Percentiles rank a stretch among this genome's conserved stretches.
Conservation (phyloP, 805 yeast species). For the Wickerhamomyces mucosus region DNA sequence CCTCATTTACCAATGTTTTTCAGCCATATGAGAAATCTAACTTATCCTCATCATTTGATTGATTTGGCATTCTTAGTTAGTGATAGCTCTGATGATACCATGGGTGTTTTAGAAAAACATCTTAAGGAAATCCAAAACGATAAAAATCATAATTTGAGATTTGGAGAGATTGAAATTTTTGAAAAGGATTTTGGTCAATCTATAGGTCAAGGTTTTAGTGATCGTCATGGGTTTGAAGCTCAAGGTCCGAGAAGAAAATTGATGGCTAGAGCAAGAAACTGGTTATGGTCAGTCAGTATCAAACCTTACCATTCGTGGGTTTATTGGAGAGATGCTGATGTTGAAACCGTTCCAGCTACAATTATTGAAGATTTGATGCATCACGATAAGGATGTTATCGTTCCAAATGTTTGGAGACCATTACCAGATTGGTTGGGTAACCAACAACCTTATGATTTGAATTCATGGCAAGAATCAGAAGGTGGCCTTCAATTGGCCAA, state of each 20-base stretch:
- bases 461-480: constrained; percentile 80
- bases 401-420: constrained; percentile 92
- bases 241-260: constrained; percentile 93
- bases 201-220: constrained; percentile 88
- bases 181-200: constrained; percentile 92
- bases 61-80: constrained; percentile 83
- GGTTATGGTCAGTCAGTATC: constrained; percentile 82
- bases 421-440: constrained; percentile 81
- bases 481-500: constrained; percentile 74
- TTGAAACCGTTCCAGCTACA: constrained; percentile 78
- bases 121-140: constrained; percentile 59
- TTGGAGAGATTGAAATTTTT: constrained; percentile 78
- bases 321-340: constrained; percentile 97
- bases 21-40: constrained; percentile 65
- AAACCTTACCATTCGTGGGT: constrained; percentile 94
- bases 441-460: constrained; percentile 78
- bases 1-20: constrained; percentile 87
- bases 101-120: constrained; percentile 53
- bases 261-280: constrained; percentile 94
- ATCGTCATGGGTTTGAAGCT: constrained; percentile 92
- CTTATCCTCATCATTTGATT: constrained; percentile 81
- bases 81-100: constrained; percentile 84
- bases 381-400: constrained; percentile 85
- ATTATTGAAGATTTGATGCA: constrained; percentile 89
- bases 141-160: constrained; percentile 48